These are phyloP conservation scores for Chaetoscypha palmicola DNA, from an alignment of 2,329 filamentous ascomycete genomes.

Conservation along the genomic window DNA sequence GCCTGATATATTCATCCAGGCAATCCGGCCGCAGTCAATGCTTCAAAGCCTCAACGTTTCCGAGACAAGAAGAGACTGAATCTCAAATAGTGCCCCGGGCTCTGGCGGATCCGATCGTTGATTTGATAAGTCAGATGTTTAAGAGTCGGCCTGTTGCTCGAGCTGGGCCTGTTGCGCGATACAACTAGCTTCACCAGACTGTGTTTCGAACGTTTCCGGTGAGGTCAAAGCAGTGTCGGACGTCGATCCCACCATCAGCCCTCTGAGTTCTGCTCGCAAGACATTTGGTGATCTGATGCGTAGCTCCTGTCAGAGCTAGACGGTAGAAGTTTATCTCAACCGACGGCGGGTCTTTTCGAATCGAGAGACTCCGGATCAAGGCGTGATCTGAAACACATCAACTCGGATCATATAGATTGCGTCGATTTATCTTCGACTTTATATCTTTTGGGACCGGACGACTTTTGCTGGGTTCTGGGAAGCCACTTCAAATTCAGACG, in stretches of 20 bases:
- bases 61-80: conserved; percentile 16
- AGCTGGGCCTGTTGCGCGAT: conserved; percentile 25
- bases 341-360: conserved; percentile 18
- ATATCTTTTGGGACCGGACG: conserved; percentile 15
- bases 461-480: conserved; percentile 16
- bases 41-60: conserved; percentile 23
- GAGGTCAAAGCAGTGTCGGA: conserved; percentile 31
- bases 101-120: conserved; percentile 21
- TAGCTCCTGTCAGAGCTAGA: conserved; percentile 24
- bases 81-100: conserved; percentile 23
- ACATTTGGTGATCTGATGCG: conserved; percentile 19
- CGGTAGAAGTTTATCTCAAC: conserved; percentile 24
- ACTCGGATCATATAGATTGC: conserved; percentile 22
- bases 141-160: conserved; percentile 17
- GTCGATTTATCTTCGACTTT: conserved; percentile 21
- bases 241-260: conserved; percentile 23
- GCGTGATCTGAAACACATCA: conserved; percentile 25
- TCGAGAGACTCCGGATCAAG: conserved; percentile 21
- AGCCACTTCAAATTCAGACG: conserved; percentile 20
- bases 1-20: conserved; percentile 19
- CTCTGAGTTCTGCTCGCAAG: conserved; percentile 21
- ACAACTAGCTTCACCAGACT: conserved; percentile 26
- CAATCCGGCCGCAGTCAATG: conserved; percentile 19
- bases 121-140: conserved; percentile 28
- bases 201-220: conserved; percentile 30